Conservation (phyloP, 2,329 filamentous ascomycete species). For the Teratosphaeria epicoccoides region DNA sequence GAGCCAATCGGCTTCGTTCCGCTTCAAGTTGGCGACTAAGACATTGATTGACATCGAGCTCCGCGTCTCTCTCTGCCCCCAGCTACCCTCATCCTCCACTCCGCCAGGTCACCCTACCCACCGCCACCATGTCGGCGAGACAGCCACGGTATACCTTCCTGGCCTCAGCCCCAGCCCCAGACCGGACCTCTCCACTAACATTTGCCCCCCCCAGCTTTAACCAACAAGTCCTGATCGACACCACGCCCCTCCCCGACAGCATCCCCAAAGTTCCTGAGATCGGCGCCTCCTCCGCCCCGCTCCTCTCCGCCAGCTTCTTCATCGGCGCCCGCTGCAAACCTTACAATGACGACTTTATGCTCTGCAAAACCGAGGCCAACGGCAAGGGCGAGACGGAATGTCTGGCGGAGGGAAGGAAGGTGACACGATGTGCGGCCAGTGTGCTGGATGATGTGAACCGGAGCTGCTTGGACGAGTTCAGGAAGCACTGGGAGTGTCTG, state of each 20-base stretch:
- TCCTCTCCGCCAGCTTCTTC: slow-evolving; percentile 88
- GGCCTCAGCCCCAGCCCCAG: not conserved
- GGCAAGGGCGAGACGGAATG: slow-evolving; percentile 89
- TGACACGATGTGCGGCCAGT: slow-evolving; percentile 90
- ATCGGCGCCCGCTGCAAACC: slow-evolving; percentile 89
- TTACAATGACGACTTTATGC: slow-evolving; percentile 99
- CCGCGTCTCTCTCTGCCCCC: slow-evolving; percentile 4
- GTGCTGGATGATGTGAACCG: slow-evolving; percentile 97
- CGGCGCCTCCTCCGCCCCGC: slow-evolving; percentile 81
- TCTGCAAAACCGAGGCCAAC: slow-evolving; percentile 92
- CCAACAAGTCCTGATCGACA: slow-evolving; percentile 87
- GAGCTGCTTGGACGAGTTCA: slow-evolving; percentile 83
- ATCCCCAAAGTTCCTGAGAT: slow-evolving; percentile 92
- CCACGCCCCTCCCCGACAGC: slow-evolving; percentile 81
- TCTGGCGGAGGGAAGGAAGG: slow-evolving; percentile 89
- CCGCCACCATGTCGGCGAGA: slow-evolving; percentile 48
- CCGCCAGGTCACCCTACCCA: not conserved
- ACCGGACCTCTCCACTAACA: not conserved
- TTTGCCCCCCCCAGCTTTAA: slow-evolving; percentile 63
- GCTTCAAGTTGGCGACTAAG: not conserved
- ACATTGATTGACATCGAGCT: not conserved
- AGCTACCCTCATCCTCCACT: not conserved
- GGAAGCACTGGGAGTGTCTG: slow-evolving; percentile 86
- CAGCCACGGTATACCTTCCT: slow-evolving; percentile 45
- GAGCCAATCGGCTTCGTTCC: slow-evolving; percentile 12